Evolutionary conservation across 1,139 yeast species (phyloP), one percentile per base, ranked within the genome.

Genomic region (Pichia cactophila): DNA sequence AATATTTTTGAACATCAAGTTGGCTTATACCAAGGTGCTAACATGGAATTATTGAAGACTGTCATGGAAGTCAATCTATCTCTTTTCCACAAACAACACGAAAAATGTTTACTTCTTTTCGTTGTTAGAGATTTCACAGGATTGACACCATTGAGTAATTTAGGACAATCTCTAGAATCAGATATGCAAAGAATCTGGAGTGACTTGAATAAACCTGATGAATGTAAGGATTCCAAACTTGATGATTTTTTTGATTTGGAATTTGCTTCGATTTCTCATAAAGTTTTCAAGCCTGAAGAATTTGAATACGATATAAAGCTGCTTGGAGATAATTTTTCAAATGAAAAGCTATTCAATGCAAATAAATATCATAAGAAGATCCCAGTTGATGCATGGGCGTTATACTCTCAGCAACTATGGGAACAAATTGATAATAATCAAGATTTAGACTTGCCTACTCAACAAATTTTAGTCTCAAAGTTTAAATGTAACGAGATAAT

Each of bases 1-100:
- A 92, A 92, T 66, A 81, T 92, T 65, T 92, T 98, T 97, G 98
- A 92, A 66, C 86, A 88, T 58, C 98, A 92, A 65, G 90, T 92
- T 49, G 98, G 98, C 5, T 73, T 94, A 47, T 92, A 92, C 63
- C 97, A 92, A 64, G 98, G 98, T 45, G 97, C 97, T 28, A 92
- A 92, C 62, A 86, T 92, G 96, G 98, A 95, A 1, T 70, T 92
- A 47, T 74, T 92, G 58, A 90, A 89, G 64, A 92, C 98, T 0
- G 98, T 92, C 4, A 90, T 92, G 69, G 98, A 92, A 63, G 98
- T 92, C 36, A 92, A 94, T 64, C 71, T 92, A 56, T 79, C 95
- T 3, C 71, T 94, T 42, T 92, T 92, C 66, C 86, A 73, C 47
- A 54, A 61, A n/a, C 67, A 66, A 40, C 68, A 69, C 48, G 86